These are phyloP conservation scores for Xylariaceae sp. DNA, from an alignment of 2,329 filamentous ascomycete genomes.

Conservation along the genomic window DNA sequence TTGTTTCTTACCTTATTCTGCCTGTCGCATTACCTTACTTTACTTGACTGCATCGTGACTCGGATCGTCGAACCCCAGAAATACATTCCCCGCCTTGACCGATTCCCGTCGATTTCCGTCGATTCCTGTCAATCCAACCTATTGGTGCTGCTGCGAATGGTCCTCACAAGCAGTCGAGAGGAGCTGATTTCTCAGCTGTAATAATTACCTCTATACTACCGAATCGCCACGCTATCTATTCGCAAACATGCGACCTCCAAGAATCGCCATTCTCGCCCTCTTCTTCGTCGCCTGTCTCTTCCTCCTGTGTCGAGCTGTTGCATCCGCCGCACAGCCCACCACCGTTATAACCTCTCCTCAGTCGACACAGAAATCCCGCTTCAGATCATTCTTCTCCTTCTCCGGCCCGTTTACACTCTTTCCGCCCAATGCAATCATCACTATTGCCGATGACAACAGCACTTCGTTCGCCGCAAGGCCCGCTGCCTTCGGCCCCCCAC, in stretches of 20 bases:
- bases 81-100: neutral
- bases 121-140: conserved; percentile 2
- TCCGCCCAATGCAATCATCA: conserved; percentile 93
- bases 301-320: conserved; percentile 56
- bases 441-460: conserved; percentile 95
- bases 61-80: neutral
- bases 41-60: no score
- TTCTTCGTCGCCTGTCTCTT: conserved; percentile 58
- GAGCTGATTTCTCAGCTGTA: conserved; percentile 35
- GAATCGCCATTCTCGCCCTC: conserved; percentile 56
- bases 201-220: conserved; percentile 14
- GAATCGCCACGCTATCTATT: neutral
- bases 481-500: conserved; percentile 84
- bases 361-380: conserved; percentile 44
- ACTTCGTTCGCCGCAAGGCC: conserved; percentile 94
- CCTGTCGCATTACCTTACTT: neutral
- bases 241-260: conserved; percentile 56
- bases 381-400: conserved; percentile 68
- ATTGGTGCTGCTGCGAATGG: conserved; percentile 27
- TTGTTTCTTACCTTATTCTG: neutral
- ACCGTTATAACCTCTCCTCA: conserved; percentile 30
- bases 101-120: neutral
- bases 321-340: conserved; percentile 40
- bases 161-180: conserved; percentile 16
- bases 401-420: conserved; percentile 84